Conservation (phyloP, 768 basidiomycete species). For the Tulasnella sp. region DNA sequence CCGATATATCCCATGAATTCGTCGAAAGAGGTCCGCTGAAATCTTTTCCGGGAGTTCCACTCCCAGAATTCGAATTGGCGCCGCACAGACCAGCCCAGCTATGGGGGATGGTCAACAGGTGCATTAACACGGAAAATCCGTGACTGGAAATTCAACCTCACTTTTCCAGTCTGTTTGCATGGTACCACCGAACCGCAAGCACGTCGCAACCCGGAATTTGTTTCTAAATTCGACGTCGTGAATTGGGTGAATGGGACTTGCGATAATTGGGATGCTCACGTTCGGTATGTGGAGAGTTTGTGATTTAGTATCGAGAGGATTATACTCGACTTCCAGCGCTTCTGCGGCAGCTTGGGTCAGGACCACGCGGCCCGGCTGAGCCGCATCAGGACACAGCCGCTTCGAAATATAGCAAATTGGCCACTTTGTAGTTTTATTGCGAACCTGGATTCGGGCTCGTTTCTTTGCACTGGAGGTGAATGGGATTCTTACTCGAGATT, state of each 20-base stretch:
- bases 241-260: not conserved
- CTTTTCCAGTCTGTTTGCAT: too few species aligned
- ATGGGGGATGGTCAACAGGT: too few species aligned
- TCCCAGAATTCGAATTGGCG: too few species aligned
- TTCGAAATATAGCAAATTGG: not conserved
- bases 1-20: too few species aligned
- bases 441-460: not conserved
- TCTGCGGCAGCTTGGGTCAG: not conserved
- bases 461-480: too few species aligned
- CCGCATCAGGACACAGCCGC: fast-evolving
- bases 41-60: too few species aligned
- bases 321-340: not conserved
- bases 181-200: not conserved
- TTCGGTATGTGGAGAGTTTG: not conserved
- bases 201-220: not conserved
- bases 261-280: not conserved
- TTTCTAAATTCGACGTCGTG: not conserved
- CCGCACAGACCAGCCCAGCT: too few species aligned
- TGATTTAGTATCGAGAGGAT: not conserved
- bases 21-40: too few species aligned
- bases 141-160: not conserved
- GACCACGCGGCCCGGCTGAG: not conserved
- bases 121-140: too few species aligned
- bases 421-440: not conserved
- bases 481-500: too few species aligned